A percentile compares a stretch with the other conserved stretches of the same genome.
Conservation (phyloP, 257 asterid genomes). For the Penstemon barbatus region DNA sequence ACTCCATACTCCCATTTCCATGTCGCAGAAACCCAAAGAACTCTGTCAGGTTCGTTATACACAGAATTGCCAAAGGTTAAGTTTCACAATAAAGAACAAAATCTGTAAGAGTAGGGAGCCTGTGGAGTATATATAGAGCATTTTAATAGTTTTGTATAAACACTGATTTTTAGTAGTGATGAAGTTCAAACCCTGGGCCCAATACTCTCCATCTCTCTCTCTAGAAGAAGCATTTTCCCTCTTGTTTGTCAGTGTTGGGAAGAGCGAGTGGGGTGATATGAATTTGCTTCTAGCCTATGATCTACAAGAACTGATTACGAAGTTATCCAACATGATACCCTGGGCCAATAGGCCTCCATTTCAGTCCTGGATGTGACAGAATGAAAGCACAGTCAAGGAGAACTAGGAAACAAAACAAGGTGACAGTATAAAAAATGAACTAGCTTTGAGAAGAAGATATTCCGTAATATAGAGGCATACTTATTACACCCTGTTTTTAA, state of each 20-base stretch:
- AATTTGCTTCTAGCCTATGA: too few relatives aligned
- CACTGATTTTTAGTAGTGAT: background rate
- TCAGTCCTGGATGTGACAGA: too few relatives aligned
- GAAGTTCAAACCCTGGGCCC: slow-evolving; percentile 7
- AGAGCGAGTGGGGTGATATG: background rate
- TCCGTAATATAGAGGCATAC: background rate
- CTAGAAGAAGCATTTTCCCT: too few relatives aligned
- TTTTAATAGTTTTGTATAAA: too few relatives aligned
- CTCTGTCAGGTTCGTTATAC: background rate
- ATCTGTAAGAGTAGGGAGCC: background rate
- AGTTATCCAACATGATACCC: too few relatives aligned
- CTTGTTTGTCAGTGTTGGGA: background rate
- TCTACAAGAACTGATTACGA: too few relatives aligned
- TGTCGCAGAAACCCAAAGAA: background rate
- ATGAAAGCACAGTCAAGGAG: background rate
- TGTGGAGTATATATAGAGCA: background rate
- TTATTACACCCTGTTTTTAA: too few relatives aligned
- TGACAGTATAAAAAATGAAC: background rate
- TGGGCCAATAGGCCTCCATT: too few relatives aligned
- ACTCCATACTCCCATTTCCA: background rate
- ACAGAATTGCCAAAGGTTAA: background rate
- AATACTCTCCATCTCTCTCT: background rate
- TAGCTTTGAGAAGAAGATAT: background rate
- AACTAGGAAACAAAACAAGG: background rate
- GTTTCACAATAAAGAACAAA: background rate